A percentile compares a stretch with the other conserved stretches of the same genome.
phyloP scores from a whole-genome alignment of 352 stramenopile genomes.

The Phytophthora megakarya region DNA sequence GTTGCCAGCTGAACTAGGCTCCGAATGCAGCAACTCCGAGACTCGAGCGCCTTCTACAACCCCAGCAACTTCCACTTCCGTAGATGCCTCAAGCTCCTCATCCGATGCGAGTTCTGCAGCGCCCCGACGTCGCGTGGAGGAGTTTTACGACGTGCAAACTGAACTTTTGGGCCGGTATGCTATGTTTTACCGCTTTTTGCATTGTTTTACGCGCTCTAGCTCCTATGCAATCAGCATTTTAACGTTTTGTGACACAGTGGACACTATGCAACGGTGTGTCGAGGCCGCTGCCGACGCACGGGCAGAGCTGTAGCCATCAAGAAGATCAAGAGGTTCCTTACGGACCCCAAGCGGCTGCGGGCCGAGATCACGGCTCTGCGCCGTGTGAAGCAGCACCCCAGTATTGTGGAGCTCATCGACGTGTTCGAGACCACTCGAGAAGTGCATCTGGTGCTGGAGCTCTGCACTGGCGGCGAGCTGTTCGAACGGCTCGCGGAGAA shows the following conservation, averaged over 20 bases:
- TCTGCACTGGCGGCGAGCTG: slow-evolving; percentile 83
- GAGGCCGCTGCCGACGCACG: slow-evolving; percentile 55
- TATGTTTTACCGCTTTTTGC: not conserved
- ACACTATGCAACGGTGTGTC: slow-evolving; percentile 73
- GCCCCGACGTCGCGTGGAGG: slow-evolving; percentile 47
- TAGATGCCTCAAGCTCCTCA: not conserved
- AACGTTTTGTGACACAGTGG: slow-evolving; percentile 35
- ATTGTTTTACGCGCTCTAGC: slow-evolving; percentile 6
- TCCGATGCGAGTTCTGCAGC: slow-evolving; percentile 14
- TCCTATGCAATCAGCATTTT: not conserved
- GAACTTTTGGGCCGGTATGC: slow-evolving; percentile 54
- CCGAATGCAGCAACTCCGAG: slow-evolving; percentile 1
- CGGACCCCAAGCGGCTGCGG: slow-evolving; percentile 63
- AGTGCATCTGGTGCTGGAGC: slow-evolving; percentile 79
- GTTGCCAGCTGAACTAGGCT: slow-evolving; percentile 9
- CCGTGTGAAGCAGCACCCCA: slow-evolving; percentile 63
- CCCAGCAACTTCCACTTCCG: not conserved
- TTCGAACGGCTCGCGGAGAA: slow-evolving; percentile 83
- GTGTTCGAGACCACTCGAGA: slow-evolving; percentile 82
- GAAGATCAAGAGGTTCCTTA: slow-evolving; percentile 85
- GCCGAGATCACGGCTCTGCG: slow-evolving; percentile 70
- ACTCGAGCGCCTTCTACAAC: not conserved
- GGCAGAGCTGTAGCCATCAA: slow-evolving; percentile 73
- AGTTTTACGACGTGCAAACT: slow-evolving; percentile 62
- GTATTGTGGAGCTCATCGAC: slow-evolving; percentile 82